These are phyloP conservation scores for Acer yangbiense DNA, from an alignment of 345 rosid species.

Conservation along the genomic window DNA sequence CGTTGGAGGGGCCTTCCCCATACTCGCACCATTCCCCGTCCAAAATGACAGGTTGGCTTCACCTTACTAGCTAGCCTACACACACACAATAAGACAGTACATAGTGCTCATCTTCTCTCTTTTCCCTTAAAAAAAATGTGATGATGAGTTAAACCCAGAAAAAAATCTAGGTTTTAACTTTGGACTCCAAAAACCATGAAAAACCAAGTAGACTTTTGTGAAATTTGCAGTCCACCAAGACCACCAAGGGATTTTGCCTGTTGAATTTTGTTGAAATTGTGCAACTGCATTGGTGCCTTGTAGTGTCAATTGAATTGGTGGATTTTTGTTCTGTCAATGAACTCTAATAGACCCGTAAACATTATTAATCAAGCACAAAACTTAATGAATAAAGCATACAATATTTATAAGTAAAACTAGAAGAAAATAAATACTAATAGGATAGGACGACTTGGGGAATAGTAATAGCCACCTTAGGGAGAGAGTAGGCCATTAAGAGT, in stretches of 20 bases:
- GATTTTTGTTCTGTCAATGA: conserved; percentile 18
- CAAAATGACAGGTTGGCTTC: conserved; percentile 40
- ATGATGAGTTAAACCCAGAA: conserved; percentile 45
- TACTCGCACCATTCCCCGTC: too few species aligned
- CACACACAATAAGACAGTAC: conserved; percentile 46
- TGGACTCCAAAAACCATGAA: conserved; percentile 22
- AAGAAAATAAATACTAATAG: too few species aligned
- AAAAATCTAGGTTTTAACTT: conserved; percentile 35
- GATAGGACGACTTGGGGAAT: too few species aligned
- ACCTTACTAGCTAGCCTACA: conserved; percentile 46
- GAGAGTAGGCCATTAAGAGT: too few species aligned
- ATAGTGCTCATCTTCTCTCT: conserved; percentile 39
- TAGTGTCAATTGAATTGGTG: conserved; percentile 2
- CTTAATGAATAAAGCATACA: neutral
- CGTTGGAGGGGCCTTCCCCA: too few species aligned
- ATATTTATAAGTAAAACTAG: neutral
- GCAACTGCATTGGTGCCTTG: conserved; percentile 14
- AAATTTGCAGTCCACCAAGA: conserved; percentile 25
- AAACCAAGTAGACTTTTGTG: conserved; percentile 18
- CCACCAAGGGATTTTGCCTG: conserved; percentile 13
- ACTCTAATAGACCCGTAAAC: conserved; percentile 31
- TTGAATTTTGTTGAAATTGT: neutral
- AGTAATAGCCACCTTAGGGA: too few species aligned
- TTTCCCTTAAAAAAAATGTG: conserved; percentile 27
- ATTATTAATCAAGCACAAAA: conserved; percentile 5